These are phyloP conservation scores for Triticum timopheevii DNA, from an alignment of 176 grass and related monocot genomes.

Conservation along the genomic window DNA sequence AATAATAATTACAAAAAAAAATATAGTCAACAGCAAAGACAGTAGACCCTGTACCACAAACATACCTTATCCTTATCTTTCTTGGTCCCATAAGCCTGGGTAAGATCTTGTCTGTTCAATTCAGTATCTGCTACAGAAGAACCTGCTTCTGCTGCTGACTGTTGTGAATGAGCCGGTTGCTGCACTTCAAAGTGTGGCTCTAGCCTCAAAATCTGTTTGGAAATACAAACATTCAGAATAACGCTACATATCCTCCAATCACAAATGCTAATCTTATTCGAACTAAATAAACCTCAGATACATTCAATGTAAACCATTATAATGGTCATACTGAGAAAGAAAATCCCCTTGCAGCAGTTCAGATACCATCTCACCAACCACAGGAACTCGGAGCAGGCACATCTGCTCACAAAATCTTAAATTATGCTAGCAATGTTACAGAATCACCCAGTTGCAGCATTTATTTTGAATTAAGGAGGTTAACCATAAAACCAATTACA, in stretches of 20 bases:
- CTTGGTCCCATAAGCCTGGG: conserved; percentile 54
- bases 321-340: not conserved
- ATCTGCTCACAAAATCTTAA: not conserved
- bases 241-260: not conserved
- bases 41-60: not conserved
- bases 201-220: conserved; percentile 79
- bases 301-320: not conserved
- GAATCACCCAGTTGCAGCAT: not conserved
- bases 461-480: not conserved
- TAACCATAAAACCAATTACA: not conserved
- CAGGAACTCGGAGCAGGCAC: not conserved
- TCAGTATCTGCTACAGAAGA: conserved; percentile 46
- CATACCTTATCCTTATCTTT: conserved; percentile 64
- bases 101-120: conserved; percentile 54
- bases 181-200: conserved; percentile 54
- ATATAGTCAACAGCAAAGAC: conserved; percentile 4
- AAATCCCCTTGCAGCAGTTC: not conserved
- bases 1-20: not conserved
- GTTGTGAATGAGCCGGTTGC: conserved; percentile 41
- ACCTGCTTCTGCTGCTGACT: conserved; percentile 51
- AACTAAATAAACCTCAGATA: not conserved
- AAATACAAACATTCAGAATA: conserved; percentile 23
- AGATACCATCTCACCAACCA: not conserved
- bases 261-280: not conserved
- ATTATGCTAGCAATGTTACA: not conserved